phyloP scores from a whole-genome alignment of 2,329 filamentous ascomycete species.

The Nothophoma quercina region DNA sequence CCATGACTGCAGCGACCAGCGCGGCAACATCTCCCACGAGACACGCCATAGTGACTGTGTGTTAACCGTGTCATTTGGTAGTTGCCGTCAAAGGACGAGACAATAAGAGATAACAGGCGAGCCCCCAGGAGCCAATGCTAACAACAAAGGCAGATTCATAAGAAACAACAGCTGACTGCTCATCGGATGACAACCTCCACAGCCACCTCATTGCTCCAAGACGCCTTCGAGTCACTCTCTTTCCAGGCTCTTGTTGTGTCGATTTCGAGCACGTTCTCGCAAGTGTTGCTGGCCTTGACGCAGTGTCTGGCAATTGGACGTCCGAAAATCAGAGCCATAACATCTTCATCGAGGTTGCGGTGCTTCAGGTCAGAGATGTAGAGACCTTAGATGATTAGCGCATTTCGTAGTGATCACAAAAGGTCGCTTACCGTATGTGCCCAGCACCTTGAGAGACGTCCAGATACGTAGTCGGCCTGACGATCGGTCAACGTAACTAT shows the following conservation, averaged over 20 bases:
- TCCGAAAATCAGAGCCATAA: slow-evolving; percentile 79
- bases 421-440: slow-evolving; percentile 66
- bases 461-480: slow-evolving; percentile 71
- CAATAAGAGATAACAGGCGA: not conserved
- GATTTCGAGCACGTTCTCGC: slow-evolving; percentile 73
- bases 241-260: slow-evolving; percentile 81
- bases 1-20: not conserved
- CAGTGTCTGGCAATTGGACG: slow-evolving; percentile 72
- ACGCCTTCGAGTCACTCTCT: slow-evolving; percentile 71
- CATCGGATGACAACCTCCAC: slow-evolving; percentile 45
- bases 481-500: slow-evolving; percentile 61
- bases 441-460: slow-evolving; percentile 80
- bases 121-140: not conserved
- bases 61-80: not conserved
- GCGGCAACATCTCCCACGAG: not conserved
- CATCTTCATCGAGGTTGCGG: slow-evolving; percentile 67
- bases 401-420: not conserved
- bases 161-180: not conserved
- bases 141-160: not conserved
- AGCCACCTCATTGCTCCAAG: slow-evolving; percentile 72
- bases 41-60: not conserved
- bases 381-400: slow-evolving; percentile 61
- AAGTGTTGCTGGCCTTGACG: slow-evolving; percentile 64
- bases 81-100: not conserved
- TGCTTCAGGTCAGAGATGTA: slow-evolving; percentile 75